Evolutionary conservation across 257 asterid species (phyloP).

Genomic region (Voacanga thouarsii): DNA sequence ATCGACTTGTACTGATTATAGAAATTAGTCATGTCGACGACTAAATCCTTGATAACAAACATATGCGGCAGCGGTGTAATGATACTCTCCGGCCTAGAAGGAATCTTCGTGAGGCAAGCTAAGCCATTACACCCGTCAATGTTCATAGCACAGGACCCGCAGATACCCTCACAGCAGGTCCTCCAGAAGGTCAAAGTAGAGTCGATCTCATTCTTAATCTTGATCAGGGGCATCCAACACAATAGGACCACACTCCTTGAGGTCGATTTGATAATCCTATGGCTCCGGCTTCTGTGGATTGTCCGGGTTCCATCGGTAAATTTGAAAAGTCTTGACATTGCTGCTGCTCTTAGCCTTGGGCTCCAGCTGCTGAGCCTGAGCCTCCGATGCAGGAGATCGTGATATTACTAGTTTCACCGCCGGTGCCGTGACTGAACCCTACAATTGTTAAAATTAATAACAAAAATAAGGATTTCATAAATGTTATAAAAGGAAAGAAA

Average conservation of each 20-base stretch:
- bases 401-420: conserved; percentile 40
- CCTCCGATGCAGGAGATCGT: conserved; percentile 59
- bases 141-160: conserved; percentile 98
- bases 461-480: too few species aligned
- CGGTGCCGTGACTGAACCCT: conserved; percentile 48
- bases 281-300: conserved; percentile 70
- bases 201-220: conserved; percentile 88
- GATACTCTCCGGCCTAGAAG: conserved; percentile 39
- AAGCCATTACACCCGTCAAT: conserved; percentile 82
- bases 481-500: too few species aligned
- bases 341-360: conserved; percentile 27
- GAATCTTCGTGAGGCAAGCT: conserved; percentile 82
- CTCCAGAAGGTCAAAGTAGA: conserved; percentile 85
- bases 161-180: conserved; percentile 97
- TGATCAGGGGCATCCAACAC: conserved; percentile 82
- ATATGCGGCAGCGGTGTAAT: conserved; percentile 91
- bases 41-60: conserved; percentile 94
- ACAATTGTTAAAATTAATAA: too few species aligned
- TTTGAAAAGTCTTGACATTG: conserved; percentile 73
- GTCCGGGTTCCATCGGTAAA: conserved; percentile 94
- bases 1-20: conserved; percentile 92
- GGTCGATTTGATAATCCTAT: conserved; percentile 61
- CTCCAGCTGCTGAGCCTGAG: conserved; percentile 49
- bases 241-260: conserved; percentile 92
- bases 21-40: conserved; percentile 92